A percentile compares a stretch with the other conserved stretches of the same genome.
phyloP scores from a whole-genome alignment of 176 grass and related monocot genomes.

The Carex kokanica region DNA sequence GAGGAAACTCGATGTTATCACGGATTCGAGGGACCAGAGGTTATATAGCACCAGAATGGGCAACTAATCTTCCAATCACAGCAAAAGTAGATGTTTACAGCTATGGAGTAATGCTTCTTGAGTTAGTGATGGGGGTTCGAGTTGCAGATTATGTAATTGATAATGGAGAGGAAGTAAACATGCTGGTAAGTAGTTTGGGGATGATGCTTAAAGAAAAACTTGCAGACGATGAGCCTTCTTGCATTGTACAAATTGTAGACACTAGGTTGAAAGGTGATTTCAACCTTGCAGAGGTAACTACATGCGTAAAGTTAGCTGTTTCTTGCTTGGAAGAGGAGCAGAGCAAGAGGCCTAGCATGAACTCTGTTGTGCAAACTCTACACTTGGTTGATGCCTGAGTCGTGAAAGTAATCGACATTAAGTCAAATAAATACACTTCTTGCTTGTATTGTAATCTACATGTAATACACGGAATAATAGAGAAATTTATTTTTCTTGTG shows the following conservation, averaged over 20 bases:
- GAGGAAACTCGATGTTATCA: constrained; percentile 13
- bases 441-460: not conserved
- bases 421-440: not conserved
- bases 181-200: constrained; percentile 6
- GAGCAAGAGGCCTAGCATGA: constrained; percentile 31
- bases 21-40: constrained; percentile 34
- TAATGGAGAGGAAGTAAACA: not conserved
- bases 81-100: constrained; percentile 38
- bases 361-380: constrained; percentile 24
- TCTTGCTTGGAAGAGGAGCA: constrained; percentile 38
- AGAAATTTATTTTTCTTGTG: not conserved
- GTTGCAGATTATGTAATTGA: constrained; percentile 21
- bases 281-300: not conserved
- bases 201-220: constrained; percentile 11
- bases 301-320: constrained; percentile 19
- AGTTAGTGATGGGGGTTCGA: constrained; percentile 32
- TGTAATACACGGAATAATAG: not conserved
- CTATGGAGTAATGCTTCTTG: constrained; percentile 32
- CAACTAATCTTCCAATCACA: constrained; percentile 31
- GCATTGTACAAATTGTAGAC: constrained; percentile 22
- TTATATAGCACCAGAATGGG: constrained; percentile 41
- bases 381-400: not conserved
- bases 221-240: not conserved
- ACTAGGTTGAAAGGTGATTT: constrained; percentile 16
- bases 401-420: not conserved